A percentile compares a stretch with the other conserved stretches of the same genome.
Conservation (phyloP, 441 rosid genomes). For the Corymbia citriodora region DNA sequence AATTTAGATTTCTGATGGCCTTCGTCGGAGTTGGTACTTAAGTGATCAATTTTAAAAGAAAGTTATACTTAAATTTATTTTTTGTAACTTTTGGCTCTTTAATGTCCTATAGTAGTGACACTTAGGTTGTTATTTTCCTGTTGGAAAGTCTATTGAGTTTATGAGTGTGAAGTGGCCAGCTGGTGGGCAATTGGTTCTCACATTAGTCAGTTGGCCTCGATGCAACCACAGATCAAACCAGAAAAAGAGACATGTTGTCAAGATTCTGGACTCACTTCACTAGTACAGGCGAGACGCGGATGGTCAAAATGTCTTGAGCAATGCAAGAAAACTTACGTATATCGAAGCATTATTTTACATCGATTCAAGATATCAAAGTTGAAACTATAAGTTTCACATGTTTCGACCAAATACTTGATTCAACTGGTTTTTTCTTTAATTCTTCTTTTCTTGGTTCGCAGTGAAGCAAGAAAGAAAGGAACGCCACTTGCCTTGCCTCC, state of each 20-base stretch:
- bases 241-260: background rate
- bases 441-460: background rate
- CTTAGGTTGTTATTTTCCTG: no score
- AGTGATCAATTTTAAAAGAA: no score
- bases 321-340: background rate
- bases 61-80: no score
- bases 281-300: background rate
- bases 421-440: background rate
- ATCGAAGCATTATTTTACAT: background rate
- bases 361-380: background rate
- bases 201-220: background rate
- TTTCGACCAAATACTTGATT: background rate
- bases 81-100: no score
- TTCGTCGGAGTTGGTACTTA: no score
- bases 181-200: background rate
- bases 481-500: background rate
- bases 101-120: no score
- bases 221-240: background rate
- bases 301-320: background rate
- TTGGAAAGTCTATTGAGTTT: background rate
- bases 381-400: background rate
- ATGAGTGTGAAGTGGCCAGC: background rate
- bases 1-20: no score
- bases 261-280: background rate
- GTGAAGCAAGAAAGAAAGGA: background rate